Conservation (phyloP, 495 filamentous ascomycete genomes). For the Hyaloscypha variabilis region DNA sequence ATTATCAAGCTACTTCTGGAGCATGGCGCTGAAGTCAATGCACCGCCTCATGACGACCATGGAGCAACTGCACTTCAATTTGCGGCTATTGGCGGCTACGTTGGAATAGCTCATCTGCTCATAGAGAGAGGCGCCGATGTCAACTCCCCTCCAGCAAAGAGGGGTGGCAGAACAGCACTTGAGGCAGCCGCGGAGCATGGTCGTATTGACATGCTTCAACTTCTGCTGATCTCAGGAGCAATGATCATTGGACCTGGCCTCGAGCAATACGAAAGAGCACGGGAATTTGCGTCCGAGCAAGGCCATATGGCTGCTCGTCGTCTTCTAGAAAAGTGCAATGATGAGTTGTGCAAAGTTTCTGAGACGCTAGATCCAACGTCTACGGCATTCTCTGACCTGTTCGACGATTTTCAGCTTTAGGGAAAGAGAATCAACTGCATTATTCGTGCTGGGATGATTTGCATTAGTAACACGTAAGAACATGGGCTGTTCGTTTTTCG, state of each 20-base stretch:
- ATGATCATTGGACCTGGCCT: not conserved
- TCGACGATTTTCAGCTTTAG: too few relatives aligned
- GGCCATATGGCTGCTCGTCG: not conserved
- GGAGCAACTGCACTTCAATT: conserved; percentile 39
- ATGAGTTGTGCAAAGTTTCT: not conserved
- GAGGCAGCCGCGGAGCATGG: conserved; percentile 48
- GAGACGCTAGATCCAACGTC: too few relatives aligned
- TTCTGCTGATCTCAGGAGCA: conserved; percentile 16
- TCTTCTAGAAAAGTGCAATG: conserved; percentile 14
- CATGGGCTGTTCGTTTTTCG: too few relatives aligned
- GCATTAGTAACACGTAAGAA: too few relatives aligned
- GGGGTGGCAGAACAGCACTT: conserved; percentile 41
- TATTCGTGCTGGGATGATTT: too few relatives aligned
- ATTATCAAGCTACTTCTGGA: conserved; percentile 46
- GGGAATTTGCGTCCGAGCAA: conserved; percentile 3
- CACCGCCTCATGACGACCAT: not conserved
- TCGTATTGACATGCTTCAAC: conserved; percentile 42
- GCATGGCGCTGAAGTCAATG: conserved; percentile 17
- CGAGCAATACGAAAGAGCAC: conserved; percentile 11
- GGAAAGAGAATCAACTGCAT: too few relatives aligned
- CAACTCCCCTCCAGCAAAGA: conserved; percentile 32
- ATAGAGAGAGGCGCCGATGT: conserved; percentile 32
- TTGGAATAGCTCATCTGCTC: conserved; percentile 29
- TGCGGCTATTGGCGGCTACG: conserved; percentile 33
- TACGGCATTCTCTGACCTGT: too few relatives aligned